Evolutionary conservation across 768 basidiomycete genomes (phyloP).

Genomic region (Boletus patriciae): DNA sequence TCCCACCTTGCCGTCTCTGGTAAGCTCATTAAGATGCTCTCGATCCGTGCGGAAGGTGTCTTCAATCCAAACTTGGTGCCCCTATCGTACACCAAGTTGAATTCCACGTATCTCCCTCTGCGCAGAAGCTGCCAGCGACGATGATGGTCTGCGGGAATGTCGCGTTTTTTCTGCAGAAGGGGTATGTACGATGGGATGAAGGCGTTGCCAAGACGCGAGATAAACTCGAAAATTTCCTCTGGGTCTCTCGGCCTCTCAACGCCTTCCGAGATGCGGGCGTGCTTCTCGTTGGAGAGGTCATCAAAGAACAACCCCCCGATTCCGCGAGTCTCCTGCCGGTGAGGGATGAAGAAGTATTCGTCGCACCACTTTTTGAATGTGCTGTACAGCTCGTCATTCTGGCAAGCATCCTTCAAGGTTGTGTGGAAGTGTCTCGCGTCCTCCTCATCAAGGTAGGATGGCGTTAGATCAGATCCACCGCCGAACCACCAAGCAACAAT

Average conservation of each 20-base stretch:
- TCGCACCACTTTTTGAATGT: constrained; percentile 96
- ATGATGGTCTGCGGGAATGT: constrained; percentile 60
- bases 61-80: constrained; percentile 86
- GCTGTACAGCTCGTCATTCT: constrained; percentile 67
- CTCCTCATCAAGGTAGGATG: constrained; percentile 85
- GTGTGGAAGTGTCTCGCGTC: constrained; percentile 87
- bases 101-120: constrained; percentile 93
- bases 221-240: constrained; percentile 74
- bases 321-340: constrained; percentile 83
- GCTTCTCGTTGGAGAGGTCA: constrained; percentile 71
- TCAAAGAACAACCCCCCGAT: constrained; percentile 97
- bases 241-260: constrained; percentile 53
- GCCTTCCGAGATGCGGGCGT: constrained; percentile 55
- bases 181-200: constrained; percentile 92
- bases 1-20: constrained; percentile 90
- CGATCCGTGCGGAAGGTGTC: constrained; percentile 83
- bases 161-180: constrained; percentile 64
- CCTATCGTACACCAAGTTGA: constrained; percentile 83
- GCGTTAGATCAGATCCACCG: constrained; percentile 93
- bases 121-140: constrained; percentile 93
- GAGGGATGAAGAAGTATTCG: constrained; percentile 92
- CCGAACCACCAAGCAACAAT: constrained; percentile 98
- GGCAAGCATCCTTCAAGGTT: constrained; percentile 74
- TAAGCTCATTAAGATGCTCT: constrained; percentile 88
- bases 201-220: constrained; percentile 69